Evolutionary conservation across 2,329 filamentous ascomycete species (phyloP).

Genomic region (Trichoderma brevicompactum): DNA sequence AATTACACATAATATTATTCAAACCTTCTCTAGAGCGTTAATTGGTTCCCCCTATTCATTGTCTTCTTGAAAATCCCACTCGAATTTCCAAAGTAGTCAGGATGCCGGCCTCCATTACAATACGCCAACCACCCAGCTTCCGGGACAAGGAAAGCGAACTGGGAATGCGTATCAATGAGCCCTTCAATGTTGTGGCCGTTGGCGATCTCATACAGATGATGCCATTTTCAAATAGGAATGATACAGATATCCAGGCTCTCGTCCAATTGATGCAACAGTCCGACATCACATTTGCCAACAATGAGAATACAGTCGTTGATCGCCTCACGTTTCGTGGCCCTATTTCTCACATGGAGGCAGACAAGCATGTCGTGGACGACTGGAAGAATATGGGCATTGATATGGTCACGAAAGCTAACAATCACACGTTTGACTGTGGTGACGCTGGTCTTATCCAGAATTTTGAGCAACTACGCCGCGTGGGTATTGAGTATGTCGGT

Average conservation of each 20-base stretch:
- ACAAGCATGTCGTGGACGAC: slow-evolving; percentile 7
- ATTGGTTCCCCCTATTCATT: too few relatives aligned
- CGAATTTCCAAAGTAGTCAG: neutral
- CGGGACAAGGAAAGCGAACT: slow-evolving; percentile 22
- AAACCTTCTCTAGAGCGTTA: neutral
- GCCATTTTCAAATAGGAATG: slow-evolving; percentile 3
- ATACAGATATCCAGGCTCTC: slow-evolving; percentile 13
- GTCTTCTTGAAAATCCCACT: neutral
- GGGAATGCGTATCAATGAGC: slow-evolving; percentile 20
- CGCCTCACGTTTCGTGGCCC: slow-evolving; percentile 18
- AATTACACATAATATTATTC: neutral
- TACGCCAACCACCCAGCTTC: neutral
- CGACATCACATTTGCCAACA: slow-evolving; percentile 23
- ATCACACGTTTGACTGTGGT: slow-evolving; percentile 15
- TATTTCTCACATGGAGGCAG: slow-evolving; percentile 18
- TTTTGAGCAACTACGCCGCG: slow-evolving; percentile 19
- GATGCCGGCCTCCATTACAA: slow-evolving; percentile 14
- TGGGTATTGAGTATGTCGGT: slow-evolving; percentile 17
- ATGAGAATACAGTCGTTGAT: slow-evolving; percentile 24
- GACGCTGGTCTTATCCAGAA: slow-evolving; percentile 15
- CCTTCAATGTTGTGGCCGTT: slow-evolving; percentile 20
- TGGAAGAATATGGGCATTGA: slow-evolving; percentile 22
- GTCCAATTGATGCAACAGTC: slow-evolving; percentile 15
- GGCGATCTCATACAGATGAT: slow-evolving; percentile 20
- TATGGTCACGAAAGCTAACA: slow-evolving; percentile 22